phyloP scores from a whole-genome alignment of 352 stramenopile species.

The Globisporangium solare region DNA sequence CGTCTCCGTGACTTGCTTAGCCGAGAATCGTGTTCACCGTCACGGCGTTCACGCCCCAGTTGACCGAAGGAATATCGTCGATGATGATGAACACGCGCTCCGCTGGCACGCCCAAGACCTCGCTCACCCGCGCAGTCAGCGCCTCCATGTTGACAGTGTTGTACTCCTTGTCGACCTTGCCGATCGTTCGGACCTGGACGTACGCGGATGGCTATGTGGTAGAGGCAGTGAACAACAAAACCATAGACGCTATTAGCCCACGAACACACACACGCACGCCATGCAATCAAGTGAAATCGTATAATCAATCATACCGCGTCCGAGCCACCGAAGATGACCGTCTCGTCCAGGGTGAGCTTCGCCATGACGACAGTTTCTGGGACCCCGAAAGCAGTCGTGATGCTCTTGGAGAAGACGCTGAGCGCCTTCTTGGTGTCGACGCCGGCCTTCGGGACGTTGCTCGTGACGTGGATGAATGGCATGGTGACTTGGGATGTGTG shows the following conservation, averaged over 20 bases:
- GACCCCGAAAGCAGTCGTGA: constrained; percentile 16
- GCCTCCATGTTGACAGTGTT: constrained; percentile 21
- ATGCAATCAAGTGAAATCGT: neutral
- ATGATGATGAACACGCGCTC: constrained; percentile 39
- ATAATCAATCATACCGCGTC: constrained; percentile 12
- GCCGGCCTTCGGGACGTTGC: constrained; percentile 14
- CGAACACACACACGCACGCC: neutral
- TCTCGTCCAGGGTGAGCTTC: constrained; percentile 18
- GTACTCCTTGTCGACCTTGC: constrained; percentile 21
- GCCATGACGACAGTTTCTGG: constrained; percentile 17
- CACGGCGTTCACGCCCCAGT: constrained; percentile 25
- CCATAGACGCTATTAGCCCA: neutral
- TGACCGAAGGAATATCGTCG: constrained; percentile 23
- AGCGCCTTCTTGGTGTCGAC: constrained; percentile 16
- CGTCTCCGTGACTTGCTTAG: no score
- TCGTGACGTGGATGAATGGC: constrained; percentile 26
- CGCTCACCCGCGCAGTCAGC: constrained; percentile 8
- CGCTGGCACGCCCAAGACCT: constrained; percentile 19
- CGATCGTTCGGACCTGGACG: constrained; percentile 26
- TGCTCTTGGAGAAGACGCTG: constrained; percentile 15
- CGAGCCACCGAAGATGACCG: constrained; percentile 22
- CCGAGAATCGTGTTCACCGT: constrained; percentile 1
- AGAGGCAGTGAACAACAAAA: neutral
- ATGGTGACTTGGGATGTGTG: constrained; percentile 4
- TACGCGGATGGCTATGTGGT: constrained; percentile 16